Base-by-base conservation (phyloP, 345 rosid genomes). In the Eucalyptus victrix region DNA sequence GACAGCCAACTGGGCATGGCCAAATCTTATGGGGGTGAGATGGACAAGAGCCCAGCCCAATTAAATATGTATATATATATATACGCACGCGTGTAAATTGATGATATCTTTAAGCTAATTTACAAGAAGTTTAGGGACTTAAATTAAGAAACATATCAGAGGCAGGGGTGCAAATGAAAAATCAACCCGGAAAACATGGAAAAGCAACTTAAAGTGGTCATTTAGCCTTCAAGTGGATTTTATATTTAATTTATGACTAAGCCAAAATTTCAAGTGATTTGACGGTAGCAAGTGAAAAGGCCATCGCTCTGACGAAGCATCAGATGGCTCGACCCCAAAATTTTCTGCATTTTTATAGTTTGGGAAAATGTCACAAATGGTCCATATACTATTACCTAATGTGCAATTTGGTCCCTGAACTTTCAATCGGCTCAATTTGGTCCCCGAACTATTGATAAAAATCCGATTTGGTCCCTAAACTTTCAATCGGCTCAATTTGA, bases 31-130 rank as follows among this genome's bases (percentile, higher is more conserved):
- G 15, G 26, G 26, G 44, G 26, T 42, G 12, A 34, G 81, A 65
- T 4, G 72, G 69, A 62, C 69, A 32, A 32, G 40, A 40, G 14
- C 26, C 44, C 18, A 69, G 44, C 24, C 80, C 44, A 18, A 18
- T 34, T 6, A 23, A 0, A 69, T 34, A 5, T 69, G 5, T 19
- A 53, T 2, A 49, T 54, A 21, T 21, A 8, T n/a, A 16, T 7
- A 16, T 0, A 49, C 0, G 0, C 18, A 2, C 7, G 2, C 0
- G 21, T 11, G 21, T 21, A 69, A 37, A 19, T 37, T 11, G 24
- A 72, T 37, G 8, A 19, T 72, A 37, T 19, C 14, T 37, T 72
- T 10, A 72, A 42, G 58, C 15, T 37, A 19, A 72, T 72, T 12
- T 24, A 72, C 13, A 6, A 17, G 81, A 17, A 11, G 45, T 72